A percentile compares a stretch with the other conserved stretches of the same genome.
These are phyloP conservation scores for Aspergillus tanneri DNA, from an alignment of 2,329 filamentous ascomycete species.

Conservation along the genomic window DNA sequence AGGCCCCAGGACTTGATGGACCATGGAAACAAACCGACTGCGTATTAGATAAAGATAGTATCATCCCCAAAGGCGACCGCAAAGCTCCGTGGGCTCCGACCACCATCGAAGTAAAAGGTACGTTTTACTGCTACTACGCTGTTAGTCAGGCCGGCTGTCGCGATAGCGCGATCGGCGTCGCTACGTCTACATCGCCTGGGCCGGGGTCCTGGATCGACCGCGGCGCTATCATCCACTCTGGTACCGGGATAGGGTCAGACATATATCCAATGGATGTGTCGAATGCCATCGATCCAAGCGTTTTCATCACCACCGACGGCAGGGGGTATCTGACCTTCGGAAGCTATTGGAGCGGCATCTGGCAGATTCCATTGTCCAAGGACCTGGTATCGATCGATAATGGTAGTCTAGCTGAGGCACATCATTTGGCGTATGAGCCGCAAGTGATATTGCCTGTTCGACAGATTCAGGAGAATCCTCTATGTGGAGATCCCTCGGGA, in stretches of 20 bases:
- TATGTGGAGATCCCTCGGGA: conserved; percentile 32
- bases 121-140: conserved; percentile 66
- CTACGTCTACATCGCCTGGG: conserved; percentile 46
- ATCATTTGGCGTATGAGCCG: conserved; percentile 33
- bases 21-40: conserved; percentile 33
- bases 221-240: conserved; percentile 37
- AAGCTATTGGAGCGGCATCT: conserved; percentile 67
- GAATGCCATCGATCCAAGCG: conserved; percentile 62
- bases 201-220: conserved; percentile 38
- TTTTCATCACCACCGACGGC: conserved; percentile 42
- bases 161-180: conserved; percentile 62
- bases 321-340: conserved; percentile 60
- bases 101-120: conserved; percentile 54
- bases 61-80: conserved; percentile 36
- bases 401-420: conserved; percentile 24
- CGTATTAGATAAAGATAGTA: conserved; percentile 31
- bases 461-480: conserved; percentile 20
- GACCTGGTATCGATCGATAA: conserved; percentile 26
- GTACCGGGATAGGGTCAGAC: conserved; percentile 29
- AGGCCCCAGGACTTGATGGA: conserved; percentile 29
- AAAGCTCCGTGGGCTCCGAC: conserved; percentile 57
- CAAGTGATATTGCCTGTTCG: conserved; percentile 18
- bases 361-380: conserved; percentile 54
- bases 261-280: conserved; percentile 44
- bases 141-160: conserved; percentile 63